Percentiles rank a stretch among this genome's conserved stretches.
Evolutionary conservation across 441 rosid species (phyloP).

Genomic region (Syzygium malaccense): DNA sequence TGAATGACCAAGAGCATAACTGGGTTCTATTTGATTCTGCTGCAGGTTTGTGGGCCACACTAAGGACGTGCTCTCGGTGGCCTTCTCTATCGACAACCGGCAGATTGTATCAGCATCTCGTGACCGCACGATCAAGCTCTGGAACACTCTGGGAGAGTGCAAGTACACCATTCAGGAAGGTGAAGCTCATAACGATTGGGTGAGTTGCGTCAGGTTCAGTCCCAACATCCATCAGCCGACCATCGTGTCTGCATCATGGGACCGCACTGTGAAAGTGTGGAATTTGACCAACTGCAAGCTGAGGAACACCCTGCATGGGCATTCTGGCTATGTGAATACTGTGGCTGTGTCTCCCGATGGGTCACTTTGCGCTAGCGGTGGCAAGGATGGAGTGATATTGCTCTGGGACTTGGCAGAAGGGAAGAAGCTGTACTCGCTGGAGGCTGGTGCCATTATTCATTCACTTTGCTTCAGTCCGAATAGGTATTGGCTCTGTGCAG

Average conservation of each 20-base stretch:
- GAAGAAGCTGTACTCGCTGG: conserved; percentile 80
- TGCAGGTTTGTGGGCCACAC: conserved; percentile 73
- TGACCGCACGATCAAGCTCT: conserved; percentile 73
- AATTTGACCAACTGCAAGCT: conserved; percentile 86
- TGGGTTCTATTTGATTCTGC: background rate
- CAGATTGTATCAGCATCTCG: conserved; percentile 98
- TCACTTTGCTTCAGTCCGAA: conserved; percentile 91
- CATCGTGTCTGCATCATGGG: conserved; percentile 83
- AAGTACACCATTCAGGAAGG: conserved; percentile 82
- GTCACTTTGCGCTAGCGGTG: conserved; percentile 94
- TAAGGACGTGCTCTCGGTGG: conserved; percentile 91
- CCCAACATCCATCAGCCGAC: conserved; percentile 75
- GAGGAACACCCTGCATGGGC: conserved; percentile 66
- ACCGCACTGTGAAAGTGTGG: conserved; percentile 88
- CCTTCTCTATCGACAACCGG: conserved; percentile 92
- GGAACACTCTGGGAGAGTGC: conserved; percentile 94
- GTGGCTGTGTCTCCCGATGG: conserved; percentile 98
- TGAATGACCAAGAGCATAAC: background rate
- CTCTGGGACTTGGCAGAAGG: conserved; percentile 96
- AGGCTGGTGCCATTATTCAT: conserved; percentile 67
- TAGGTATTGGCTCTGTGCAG: conserved; percentile 97
- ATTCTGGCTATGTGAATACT: conserved; percentile 75
- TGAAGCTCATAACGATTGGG: conserved; percentile 80
- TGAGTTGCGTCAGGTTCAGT: conserved; percentile 85
- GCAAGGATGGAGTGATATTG: conserved; percentile 83